phyloP scores from a whole-genome alignment of 2,329 filamentous ascomycete species.

The Clonostachys sp. region DNA sequence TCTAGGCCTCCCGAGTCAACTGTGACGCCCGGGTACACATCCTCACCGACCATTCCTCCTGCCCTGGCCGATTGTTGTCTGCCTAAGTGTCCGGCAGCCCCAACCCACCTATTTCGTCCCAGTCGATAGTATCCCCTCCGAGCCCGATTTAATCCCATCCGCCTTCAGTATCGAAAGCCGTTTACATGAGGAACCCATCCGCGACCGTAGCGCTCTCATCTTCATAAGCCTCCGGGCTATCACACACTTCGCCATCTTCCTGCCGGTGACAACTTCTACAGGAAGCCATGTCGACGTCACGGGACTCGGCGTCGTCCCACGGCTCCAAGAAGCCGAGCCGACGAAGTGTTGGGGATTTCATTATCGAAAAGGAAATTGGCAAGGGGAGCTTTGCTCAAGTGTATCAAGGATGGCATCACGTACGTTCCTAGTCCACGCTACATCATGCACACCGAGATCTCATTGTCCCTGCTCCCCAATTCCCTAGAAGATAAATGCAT shows the following conservation, averaged over 20 bases:
- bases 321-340: slow-evolving; percentile 26
- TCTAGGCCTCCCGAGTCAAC: too few species aligned
- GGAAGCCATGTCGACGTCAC: slow-evolving; percentile 33
- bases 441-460: background rate
- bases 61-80: too few species aligned
- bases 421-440: slow-evolving; percentile 25
- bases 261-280: slow-evolving; percentile 22
- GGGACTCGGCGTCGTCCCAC: slow-evolving; percentile 24
- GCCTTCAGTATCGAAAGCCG: slow-evolving; percentile 7
- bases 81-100: too few species aligned
- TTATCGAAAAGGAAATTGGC: slow-evolving; percentile 83
- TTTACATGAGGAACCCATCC: slow-evolving; percentile 34
- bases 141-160: background rate
- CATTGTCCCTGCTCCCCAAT: background rate
- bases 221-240: slow-evolving; percentile 28
- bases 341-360: slow-evolving; percentile 65
- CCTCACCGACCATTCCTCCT: too few species aligned
- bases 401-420: slow-evolving; percentile 81
- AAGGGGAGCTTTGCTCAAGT: slow-evolving; percentile 98
- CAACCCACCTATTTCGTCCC: slow-evolving; percentile 1
- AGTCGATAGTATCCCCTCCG: slow-evolving; percentile 3
- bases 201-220: slow-evolving; percentile 25
- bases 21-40: too few species aligned
- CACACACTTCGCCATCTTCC: slow-evolving; percentile 20
- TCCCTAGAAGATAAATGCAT: background rate